Percentiles rank a stretch among this genome's conserved stretches.
phyloP scores from a whole-genome alignment of 805 yeast genomes.

The Suhomyces kilbournensis region DNA sequence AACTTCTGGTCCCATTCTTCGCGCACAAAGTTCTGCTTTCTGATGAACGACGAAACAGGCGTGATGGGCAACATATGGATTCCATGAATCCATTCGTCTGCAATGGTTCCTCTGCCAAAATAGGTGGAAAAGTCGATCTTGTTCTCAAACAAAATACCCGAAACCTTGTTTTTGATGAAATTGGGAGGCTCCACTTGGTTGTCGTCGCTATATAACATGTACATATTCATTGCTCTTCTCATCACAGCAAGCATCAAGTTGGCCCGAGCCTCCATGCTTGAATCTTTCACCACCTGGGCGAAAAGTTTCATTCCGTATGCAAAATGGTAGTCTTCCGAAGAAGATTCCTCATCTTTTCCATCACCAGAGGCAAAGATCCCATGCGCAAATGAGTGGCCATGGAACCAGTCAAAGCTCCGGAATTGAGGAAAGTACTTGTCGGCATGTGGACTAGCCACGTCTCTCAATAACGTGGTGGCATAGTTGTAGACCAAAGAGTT shows the following conservation, averaged over 20 bases:
- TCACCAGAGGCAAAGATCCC: slow-evolving; percentile 70
- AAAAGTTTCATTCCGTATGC: slow-evolving; percentile 65
- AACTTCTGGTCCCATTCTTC: slow-evolving; percentile 64
- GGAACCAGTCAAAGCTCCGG: slow-evolving; percentile 70
- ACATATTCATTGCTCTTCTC: slow-evolving; percentile 51
- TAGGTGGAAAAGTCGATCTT: slow-evolving; percentile 72
- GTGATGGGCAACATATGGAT: slow-evolving; percentile 77
- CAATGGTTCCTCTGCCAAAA: slow-evolving; percentile 61
- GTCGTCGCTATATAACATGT: slow-evolving; percentile 52
- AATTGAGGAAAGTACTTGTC: slow-evolving; percentile 64
- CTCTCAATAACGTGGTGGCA: slow-evolving; percentile 60
- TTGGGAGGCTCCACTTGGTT: slow-evolving; percentile 55
- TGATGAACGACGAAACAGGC: slow-evolving; percentile 59
- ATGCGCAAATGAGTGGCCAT: slow-evolving; percentile 78
- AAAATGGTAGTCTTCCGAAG: slow-evolving; percentile 72
- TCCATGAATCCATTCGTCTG: slow-evolving; percentile 68
- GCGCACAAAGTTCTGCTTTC: slow-evolving; percentile 51
- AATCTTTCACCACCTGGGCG: slow-evolving; percentile 55
- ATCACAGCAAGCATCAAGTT: slow-evolving; percentile 60
- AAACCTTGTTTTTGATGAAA: slow-evolving; percentile 61
- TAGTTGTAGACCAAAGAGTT: slow-evolving; percentile 42
- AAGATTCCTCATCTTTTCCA: slow-evolving; percentile 74
- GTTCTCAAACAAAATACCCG: slow-evolving; percentile 73
- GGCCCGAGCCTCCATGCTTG: slow-evolving; percentile 51
- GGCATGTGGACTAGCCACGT: slow-evolving; percentile 58